Evolutionary conservation across 257 asterid genomes (phyloP), one percentile per base, ranked within the genome.

Genomic region (Penstemon eatonii): DNA sequence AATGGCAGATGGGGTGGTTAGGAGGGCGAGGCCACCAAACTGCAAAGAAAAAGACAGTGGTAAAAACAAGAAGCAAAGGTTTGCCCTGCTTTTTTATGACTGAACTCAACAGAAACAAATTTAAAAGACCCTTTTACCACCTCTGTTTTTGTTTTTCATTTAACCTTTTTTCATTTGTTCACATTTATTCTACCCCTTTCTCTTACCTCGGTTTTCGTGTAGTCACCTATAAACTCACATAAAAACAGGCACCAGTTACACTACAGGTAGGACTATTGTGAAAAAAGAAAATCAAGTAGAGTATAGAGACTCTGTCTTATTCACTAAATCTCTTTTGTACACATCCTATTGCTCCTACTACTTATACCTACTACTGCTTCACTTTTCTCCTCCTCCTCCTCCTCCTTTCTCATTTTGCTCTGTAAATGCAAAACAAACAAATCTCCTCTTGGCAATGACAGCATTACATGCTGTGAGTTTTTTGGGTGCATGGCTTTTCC

Each of bases 391-490:
- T 25, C 33, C 61, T 63, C 68, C 45, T 67, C 33, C 33, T 25
- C 33, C 61, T 63, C 68, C 37, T 44, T 41, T 63, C 67, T 58
- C 25, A 19, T 25, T 60, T 70, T 57, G 37, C 58, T 65, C 75
- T 33, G 67, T 36, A 62, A 58, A 45, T n/a, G 50, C 63, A 44
- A 36, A 8, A 45, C 60, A 72, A 18, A 33, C 36, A 49, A n/a
- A 33, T 56, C 63, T 54, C 11, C 12, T 60, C 63, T 36, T 51
- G 47, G 50, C 39, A 5, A 8, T 54, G 25, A 8, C 36, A 69
- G 77, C 68, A 66, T 73, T 81, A 76, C 81, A 43, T 41, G 67
- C 5, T 71, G 12, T 66, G 43, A 75, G 69, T 73, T 66, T 60
- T 57, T 69, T 67, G 12, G 63, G 75, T 37, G 55, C 79, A 55